phyloP scores from a whole-genome alignment of 2,329 filamentous ascomycete genomes.

The Penicillium paneum region DNA sequence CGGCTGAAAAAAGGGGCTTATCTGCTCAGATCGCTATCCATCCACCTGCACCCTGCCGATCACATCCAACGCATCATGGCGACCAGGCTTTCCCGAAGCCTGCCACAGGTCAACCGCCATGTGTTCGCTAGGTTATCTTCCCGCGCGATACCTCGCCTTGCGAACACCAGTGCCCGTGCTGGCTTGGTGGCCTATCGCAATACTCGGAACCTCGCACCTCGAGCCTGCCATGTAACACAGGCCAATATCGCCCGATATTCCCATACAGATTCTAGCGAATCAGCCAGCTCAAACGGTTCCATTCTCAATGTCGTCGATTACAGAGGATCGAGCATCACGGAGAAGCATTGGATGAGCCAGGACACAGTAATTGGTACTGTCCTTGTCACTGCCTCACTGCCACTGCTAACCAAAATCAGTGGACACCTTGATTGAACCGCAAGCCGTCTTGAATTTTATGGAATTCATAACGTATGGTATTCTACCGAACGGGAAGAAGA shows the following conservation, averaged over 20 bases:
- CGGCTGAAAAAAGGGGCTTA: background rate
- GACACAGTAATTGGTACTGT: conserved; percentile 1
- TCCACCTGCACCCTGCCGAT: background rate
- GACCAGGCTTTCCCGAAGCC: conserved; percentile 3
- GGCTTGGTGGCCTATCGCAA: background rate
- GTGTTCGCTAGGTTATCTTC: background rate
- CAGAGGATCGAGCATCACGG: conserved; percentile 2
- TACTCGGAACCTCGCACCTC: background rate
- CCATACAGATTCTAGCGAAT: conserved; percentile 4
- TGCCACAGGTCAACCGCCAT: conserved; percentile 3
- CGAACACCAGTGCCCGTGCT: background rate
- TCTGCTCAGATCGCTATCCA: background rate
- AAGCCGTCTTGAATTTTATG: conserved; percentile 3
- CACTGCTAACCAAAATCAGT: conserved; percentile 4
- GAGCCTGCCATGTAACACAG: background rate
- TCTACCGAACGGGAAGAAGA: conserved; percentile 8
- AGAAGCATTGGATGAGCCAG: conserved; percentile 9
- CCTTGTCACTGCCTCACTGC: background rate
- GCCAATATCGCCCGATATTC: background rate
- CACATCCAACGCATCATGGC: conserved; percentile 1
- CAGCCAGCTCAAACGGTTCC: background rate
- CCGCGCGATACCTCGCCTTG: background rate
- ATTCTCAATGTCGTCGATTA: conserved; percentile 1
- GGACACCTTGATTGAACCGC: conserved; percentile 6
- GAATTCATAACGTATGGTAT: conserved; percentile 2